Evolutionary conservation across 2,329 filamentous ascomycete species (phyloP).

Genomic region (Aquanectria penicillioides): DNA sequence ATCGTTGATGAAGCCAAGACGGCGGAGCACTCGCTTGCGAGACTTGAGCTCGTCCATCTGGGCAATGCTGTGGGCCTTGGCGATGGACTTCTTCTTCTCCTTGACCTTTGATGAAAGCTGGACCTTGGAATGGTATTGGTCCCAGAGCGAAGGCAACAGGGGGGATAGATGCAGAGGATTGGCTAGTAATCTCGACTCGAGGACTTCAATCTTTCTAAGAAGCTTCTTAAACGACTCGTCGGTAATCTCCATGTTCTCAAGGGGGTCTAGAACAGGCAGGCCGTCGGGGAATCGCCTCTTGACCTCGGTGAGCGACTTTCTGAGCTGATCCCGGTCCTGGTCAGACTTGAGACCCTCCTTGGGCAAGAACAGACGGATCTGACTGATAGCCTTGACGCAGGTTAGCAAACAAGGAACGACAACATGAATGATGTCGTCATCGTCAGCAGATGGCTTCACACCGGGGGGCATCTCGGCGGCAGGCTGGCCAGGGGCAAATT

Average conservation of each 20-base stretch:
- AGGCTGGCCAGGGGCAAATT: conserved; percentile 51
- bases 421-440: conserved; percentile 44
- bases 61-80: conserved; percentile 84
- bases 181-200: conserved; percentile 87
- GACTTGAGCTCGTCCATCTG: conserved; percentile 97
- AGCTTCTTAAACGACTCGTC: conserved; percentile 95
- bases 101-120: conserved; percentile 83
- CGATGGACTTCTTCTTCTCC: conserved; percentile 86
- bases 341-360: conserved; percentile 73
- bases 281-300: conserved; percentile 92
- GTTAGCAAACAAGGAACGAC: conserved; percentile 83
- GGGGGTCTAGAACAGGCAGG: conserved; percentile 86
- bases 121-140: conserved; percentile 86
- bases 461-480: conserved; percentile 68
- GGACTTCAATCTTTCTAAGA: conserved; percentile 93
- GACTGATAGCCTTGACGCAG: conserved; percentile 85
- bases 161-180: conserved; percentile 95
- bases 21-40: conserved; percentile 92
- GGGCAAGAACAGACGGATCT: conserved; percentile 85
- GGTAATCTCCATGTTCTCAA: conserved; percentile 95
- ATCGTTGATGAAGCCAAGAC: conserved; percentile 95
- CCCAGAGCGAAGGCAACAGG: conserved; percentile 83
- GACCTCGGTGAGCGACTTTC: conserved; percentile 80
- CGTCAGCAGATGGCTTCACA: conserved; percentile 52
- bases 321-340: conserved; percentile 73